These are phyloP conservation scores for Antrodiella citrinella DNA, from an alignment of 768 basidiomycete species.

Conservation along the genomic window DNA sequence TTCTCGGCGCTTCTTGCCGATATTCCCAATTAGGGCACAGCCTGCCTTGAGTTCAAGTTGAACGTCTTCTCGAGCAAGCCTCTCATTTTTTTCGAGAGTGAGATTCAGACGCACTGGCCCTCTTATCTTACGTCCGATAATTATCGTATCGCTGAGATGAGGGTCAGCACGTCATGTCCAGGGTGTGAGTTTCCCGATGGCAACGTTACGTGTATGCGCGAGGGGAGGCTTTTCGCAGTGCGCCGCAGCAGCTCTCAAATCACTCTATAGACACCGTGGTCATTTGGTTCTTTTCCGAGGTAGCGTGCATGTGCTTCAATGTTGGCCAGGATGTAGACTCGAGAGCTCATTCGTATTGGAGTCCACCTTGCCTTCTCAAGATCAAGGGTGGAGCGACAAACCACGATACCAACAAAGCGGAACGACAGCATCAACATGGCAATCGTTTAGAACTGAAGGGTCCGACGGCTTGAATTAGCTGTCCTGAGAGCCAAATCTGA, in stretches of 20 bases:
- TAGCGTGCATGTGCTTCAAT: background rate
- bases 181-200: too few species aligned
- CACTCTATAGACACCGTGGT: background rate
- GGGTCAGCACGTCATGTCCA: too few species aligned
- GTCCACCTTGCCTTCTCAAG: background rate
- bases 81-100: too few species aligned
- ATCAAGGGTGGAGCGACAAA: background rate
- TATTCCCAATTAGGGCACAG: background rate
- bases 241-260: background rate
- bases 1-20: too few species aligned
- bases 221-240: background rate
- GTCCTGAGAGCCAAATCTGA: background rate
- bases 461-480: background rate
- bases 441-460: background rate
- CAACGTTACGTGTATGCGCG: too few species aligned
- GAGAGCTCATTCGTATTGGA: background rate
- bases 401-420: background rate
- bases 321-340: background rate
- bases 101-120: too few species aligned
- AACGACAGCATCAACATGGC: background rate
- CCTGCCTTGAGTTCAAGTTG: background rate
- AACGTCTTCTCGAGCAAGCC: too few species aligned
- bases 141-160: too few species aligned
- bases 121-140: too few species aligned
- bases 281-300: background rate